Evolutionary conservation across 225 moss, liverwort and hornwort genomes (phyloP).

Genomic region (Neckera pumila): DNA sequence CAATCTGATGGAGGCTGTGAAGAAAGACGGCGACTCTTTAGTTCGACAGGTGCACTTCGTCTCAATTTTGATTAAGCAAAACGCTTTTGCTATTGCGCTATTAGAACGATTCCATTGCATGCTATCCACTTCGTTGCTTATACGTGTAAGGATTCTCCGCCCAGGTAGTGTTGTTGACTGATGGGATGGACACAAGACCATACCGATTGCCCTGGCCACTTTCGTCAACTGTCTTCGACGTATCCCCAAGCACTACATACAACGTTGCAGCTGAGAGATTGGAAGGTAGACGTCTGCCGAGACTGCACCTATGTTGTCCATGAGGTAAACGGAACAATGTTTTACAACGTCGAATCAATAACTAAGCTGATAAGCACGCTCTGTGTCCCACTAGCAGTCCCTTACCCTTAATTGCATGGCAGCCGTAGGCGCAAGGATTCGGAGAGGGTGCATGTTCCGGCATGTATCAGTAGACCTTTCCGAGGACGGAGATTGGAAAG

Average conservation of each 20-base stretch:
- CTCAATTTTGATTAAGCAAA: neutral
- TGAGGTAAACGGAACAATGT: conserved; percentile 14
- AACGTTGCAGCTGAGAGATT: conserved; percentile 30
- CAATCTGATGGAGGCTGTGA: conserved; percentile 32
- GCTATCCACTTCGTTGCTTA: neutral
- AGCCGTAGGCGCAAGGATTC: conserved; percentile 52
- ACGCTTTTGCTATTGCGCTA: neutral
- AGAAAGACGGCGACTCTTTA: conserved; percentile 11
- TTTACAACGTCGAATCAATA: neutral
- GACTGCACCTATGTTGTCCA: conserved; percentile 10
- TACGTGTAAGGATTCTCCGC: neutral
- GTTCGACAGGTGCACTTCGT: conserved; percentile 54
- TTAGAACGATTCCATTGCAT: neutral
- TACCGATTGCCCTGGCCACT: conserved; percentile 58
- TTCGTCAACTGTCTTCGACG: conserved; percentile 49
- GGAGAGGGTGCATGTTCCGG: conserved; percentile 47
- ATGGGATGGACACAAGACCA: conserved; percentile 72
- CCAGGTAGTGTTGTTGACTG: conserved; percentile 67
- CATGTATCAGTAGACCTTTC: conserved; percentile 54
- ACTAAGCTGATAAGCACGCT: neutral
- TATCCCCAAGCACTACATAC: conserved; percentile 37
- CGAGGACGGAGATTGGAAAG: conserved; percentile 34
- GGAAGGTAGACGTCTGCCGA: conserved; percentile 43
- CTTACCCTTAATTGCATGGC: neutral
- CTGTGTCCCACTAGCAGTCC: neutral